Evolutionary conservation across 345 rosid species (phyloP).

Genomic region (Camelina laxa): DNA sequence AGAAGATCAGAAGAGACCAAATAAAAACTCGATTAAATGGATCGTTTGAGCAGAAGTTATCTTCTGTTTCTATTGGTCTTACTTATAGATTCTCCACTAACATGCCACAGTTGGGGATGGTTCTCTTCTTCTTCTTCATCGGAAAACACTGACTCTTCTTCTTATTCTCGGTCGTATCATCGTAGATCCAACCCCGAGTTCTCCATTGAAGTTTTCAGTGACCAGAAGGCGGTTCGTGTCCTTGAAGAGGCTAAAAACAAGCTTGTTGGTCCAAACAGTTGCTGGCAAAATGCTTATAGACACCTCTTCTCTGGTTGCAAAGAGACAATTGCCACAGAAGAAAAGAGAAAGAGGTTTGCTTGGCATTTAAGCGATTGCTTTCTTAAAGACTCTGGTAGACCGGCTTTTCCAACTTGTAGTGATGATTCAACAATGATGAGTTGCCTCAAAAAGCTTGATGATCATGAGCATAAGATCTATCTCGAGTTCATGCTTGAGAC

Average conservation of each 20-base stretch:
- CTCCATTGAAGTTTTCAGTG: conserved; percentile 58
- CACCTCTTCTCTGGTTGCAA: conserved; percentile 72
- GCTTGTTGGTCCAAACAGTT: conserved; percentile 55
- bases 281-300: conserved; percentile 75
- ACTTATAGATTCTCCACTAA: conserved; percentile 36
- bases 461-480: conserved; percentile 60
- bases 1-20: conserved; percentile 7
- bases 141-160: conserved; percentile 20
- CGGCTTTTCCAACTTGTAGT: conserved; percentile 59
- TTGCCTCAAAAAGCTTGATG: conserved; percentile 62
- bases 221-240: conserved; percentile 52
- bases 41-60: conserved; percentile 10
- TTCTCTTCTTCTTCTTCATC: conserved; percentile 48
- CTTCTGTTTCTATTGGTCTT: conserved; percentile 41
- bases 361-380: conserved; percentile 89
- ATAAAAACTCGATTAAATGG: conserved; percentile 14
- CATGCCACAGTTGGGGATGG: conserved; percentile 63
- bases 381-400: conserved; percentile 65
- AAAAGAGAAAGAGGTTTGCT: conserved; percentile 74
- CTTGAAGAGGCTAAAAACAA: conserved; percentile 60
- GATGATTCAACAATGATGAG: conserved; percentile 53
- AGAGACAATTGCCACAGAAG: conserved; percentile 63
- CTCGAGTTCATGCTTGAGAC: conserved; percentile 76
- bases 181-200: conserved; percentile 53
- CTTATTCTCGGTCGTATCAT: conserved; percentile 22